These are phyloP conservation scores for Gamarada debralockiae DNA, from an alignment of 495 filamentous ascomycete genomes.

Conservation along the genomic window DNA sequence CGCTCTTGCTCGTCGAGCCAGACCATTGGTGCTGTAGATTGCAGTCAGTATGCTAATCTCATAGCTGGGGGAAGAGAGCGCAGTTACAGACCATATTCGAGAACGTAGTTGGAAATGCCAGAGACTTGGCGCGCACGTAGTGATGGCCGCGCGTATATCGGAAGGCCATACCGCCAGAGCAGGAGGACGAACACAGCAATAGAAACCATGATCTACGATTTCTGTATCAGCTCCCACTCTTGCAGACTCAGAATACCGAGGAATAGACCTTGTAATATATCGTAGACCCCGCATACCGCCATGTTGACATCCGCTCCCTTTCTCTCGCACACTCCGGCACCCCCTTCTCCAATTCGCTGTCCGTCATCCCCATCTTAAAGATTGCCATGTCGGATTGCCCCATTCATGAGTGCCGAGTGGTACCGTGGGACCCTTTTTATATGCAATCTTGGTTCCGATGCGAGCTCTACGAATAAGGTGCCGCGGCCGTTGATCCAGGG, in stretches of 20 bases:
- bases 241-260: not conserved
- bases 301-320: not conserved
- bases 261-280: conserved; percentile 13
- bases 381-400: conserved; percentile 7
- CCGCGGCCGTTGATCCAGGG: not conserved
- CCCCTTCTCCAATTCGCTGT: conserved; percentile 15
- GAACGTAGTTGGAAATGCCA: conserved; percentile 42
- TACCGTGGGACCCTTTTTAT: not conserved
- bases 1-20: conserved; percentile 83
- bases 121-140: conserved; percentile 2
- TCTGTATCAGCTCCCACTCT: not conserved
- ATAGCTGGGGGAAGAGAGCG: not conserved
- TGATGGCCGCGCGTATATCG: conserved; percentile 4
- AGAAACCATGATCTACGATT: conserved; percentile 7
- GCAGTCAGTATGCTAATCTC: not conserved
- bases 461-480: not conserved
- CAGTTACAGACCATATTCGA: conserved; percentile 33
- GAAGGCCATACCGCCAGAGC: conserved; percentile 11
- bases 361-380: not conserved
- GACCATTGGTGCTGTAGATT: conserved; percentile 66
- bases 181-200: conserved; percentile 5
- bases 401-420: conserved; percentile 9
- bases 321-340: not conserved
- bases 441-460: conserved; percentile 7
- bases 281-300: not conserved